Conservation (phyloP, 331 rosid genomes). For the Pyracantha coccinea region DNA sequence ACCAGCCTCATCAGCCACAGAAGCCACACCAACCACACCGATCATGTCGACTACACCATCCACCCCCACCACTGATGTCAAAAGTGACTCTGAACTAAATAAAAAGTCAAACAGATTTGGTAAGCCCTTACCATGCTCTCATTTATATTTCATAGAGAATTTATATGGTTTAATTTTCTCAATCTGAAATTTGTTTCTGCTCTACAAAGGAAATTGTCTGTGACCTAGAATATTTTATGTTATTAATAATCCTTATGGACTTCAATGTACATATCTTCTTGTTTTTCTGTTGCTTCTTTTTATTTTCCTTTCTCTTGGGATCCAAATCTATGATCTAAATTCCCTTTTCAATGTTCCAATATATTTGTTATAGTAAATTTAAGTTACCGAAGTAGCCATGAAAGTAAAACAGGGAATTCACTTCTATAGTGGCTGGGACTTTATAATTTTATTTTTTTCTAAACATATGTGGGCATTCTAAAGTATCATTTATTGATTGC, state of each 20-base stretch:
- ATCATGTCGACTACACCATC: neutral
- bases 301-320: neutral
- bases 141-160: neutral
- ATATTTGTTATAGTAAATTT: neutral
- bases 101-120: constrained; percentile 54
- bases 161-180: neutral
- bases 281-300: neutral
- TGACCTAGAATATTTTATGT: neutral
- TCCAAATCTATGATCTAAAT: neutral
- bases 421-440: neutral
- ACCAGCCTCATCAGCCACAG: constrained; percentile 31
- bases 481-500: neutral
- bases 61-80: constrained; percentile 18
- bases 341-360: neutral
- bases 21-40: constrained; percentile 26
- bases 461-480: neutral
- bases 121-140: constrained; percentile 15
- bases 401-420: neutral
- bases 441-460: neutral
- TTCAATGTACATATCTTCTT: neutral
- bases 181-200: neutral
- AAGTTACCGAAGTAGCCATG: neutral
- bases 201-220: neutral
- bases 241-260: neutral
- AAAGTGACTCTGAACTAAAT: constrained; percentile 33